Evolutionary conservation across 768 basidiomycete species (phyloP), one percentile per base, ranked within the genome.

Genomic region (Calocybe indica): DNA sequence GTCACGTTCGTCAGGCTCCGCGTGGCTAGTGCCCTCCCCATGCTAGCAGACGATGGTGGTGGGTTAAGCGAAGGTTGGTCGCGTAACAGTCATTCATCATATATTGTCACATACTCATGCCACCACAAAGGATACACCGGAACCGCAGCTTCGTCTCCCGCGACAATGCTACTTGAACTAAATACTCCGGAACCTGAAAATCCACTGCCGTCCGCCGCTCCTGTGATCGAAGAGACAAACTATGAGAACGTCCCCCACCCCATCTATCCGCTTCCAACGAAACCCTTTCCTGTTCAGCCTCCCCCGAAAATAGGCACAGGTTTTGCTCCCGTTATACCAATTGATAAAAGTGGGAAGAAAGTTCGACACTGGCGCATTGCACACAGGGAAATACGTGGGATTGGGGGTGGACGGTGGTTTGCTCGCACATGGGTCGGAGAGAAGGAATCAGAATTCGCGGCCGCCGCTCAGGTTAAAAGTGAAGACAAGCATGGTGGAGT

Each of bases 321-420:
- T 8, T 83, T 85, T 53, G 85, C 88, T 9, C 80, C 85, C 0
- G 61, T 75, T 29, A 62, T 85, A 35, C 73, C 84, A 37, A 70
- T 91, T 22, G 88, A 90, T 59, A 82, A 78, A 57, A 76, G 68
- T 15, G 71, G 71, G 12, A 76, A 72, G 42, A 79, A 79, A 55
- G 78, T 78, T 22, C 78, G 88, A 30, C 81, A 77, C 49, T 91
- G 88, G 88, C 78, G 85, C 35, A 58, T 75, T 37, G 87, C 85
- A 6, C 76, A 83, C 48, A 79, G 88, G 37, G 88, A 90, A 65
- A 79, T 91, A 44, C 74, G 86, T 34, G 88, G 88, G 6, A 88
- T 91, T 44, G 88, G 83, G 13, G 88, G 88, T 9, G 88, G 88
- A 1, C 79, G 88, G 36, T 91, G 88, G 88, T 83, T 89, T 54